These are phyloP conservation scores for Pseudohalonectria lignicola DNA, from an alignment of 2,329 filamentous ascomycete genomes.

Conservation along the genomic window DNA sequence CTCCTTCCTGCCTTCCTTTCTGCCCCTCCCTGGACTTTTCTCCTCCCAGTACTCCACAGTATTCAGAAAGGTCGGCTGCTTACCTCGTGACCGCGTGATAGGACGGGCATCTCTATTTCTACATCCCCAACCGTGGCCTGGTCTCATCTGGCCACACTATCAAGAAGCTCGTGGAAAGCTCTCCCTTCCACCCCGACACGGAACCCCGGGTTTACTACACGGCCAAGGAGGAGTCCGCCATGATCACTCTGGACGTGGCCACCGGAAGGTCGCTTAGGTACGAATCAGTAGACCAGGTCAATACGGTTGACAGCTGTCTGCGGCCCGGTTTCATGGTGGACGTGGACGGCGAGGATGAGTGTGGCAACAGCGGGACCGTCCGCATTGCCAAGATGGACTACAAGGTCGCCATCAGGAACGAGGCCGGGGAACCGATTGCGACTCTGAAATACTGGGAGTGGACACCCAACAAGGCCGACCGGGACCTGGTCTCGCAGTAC, in stretches of 20 bases:
- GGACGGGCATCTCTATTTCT: slow-evolving; percentile 79
- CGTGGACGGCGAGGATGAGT: slow-evolving; percentile 61
- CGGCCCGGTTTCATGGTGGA: slow-evolving; percentile 47
- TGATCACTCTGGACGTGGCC: slow-evolving; percentile 80
- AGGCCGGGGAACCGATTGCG: slow-evolving; percentile 65
- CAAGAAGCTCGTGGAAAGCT: slow-evolving; percentile 78
- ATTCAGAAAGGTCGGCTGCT: too few relatives aligned
- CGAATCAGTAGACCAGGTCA: not conserved
- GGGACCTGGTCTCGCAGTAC: slow-evolving; percentile 79
- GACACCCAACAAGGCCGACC: slow-evolving; percentile 84
- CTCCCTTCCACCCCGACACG: slow-evolving; percentile 64
- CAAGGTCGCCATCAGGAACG: slow-evolving; percentile 72
- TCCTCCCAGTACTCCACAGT: too few relatives aligned
- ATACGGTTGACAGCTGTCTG: slow-evolving; percentile 54
- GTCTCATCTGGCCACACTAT: slow-evolving; percentile 62
- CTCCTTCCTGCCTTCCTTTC: too few relatives aligned
- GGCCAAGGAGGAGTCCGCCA: slow-evolving; percentile 79
- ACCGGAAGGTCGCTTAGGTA: slow-evolving; percentile 47
- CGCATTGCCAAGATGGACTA: slow-evolving; percentile 84
- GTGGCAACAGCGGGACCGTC: slow-evolving; percentile 68
- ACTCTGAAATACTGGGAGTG: slow-evolving; percentile 91
- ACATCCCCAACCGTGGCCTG: slow-evolving; percentile 58
- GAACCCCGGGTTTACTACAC: slow-evolving; percentile 78
- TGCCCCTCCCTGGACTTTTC: too few relatives aligned
- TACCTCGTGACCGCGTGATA: too few relatives aligned